phyloP scores from a whole-genome alignment of 495 filamentous ascomycete species.

The Tricharina praecox region DNA sequence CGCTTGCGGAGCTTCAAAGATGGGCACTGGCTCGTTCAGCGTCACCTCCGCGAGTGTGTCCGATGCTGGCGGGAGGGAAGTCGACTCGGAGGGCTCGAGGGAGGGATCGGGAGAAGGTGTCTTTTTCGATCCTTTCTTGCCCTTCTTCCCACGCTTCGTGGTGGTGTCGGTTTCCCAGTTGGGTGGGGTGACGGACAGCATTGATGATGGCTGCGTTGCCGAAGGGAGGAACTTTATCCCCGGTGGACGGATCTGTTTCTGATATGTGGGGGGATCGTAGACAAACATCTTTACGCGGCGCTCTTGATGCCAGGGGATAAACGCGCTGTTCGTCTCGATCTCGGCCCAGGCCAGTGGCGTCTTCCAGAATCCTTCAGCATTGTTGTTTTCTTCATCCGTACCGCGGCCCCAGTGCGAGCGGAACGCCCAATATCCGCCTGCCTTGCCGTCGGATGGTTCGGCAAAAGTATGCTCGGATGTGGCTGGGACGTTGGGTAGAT shows the following conservation, averaged over 20 bases:
- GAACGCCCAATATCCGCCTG: constrained; percentile 17
- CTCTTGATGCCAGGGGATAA: constrained; percentile 82
- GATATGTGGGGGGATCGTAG: constrained; percentile 27
- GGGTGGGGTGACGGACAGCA: constrained; percentile 11
- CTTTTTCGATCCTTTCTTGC: neutral
- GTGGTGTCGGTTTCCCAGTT: neutral
- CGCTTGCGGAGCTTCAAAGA: too few relatives aligned
- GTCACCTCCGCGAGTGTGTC: neutral
- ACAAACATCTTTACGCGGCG: constrained; percentile 54
- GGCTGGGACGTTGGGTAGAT: constrained; percentile 41
- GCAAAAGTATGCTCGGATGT: constrained; percentile 9
- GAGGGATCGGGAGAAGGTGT: constrained; percentile 7
- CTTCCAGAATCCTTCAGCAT: neutral
- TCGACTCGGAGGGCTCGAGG: neutral
- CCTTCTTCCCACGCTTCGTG: neutral
- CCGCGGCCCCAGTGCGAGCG: constrained; percentile 7
- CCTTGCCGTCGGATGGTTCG: constrained; percentile 12
- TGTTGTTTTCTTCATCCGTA: constrained; percentile 4
- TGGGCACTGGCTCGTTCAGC: neutral
- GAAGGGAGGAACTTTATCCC: constrained; percentile 4
- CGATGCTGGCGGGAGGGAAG: too few relatives aligned
- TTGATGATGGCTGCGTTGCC: too few relatives aligned
- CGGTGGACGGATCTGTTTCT: neutral
- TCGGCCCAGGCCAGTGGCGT: constrained; percentile 57
- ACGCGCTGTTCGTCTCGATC: constrained; percentile 81